Evolutionary conservation across 352 stramenopile genomes (phyloP), one percentile per base, ranked within the genome.

Genomic region (Phytophthora citrophthora): DNA sequence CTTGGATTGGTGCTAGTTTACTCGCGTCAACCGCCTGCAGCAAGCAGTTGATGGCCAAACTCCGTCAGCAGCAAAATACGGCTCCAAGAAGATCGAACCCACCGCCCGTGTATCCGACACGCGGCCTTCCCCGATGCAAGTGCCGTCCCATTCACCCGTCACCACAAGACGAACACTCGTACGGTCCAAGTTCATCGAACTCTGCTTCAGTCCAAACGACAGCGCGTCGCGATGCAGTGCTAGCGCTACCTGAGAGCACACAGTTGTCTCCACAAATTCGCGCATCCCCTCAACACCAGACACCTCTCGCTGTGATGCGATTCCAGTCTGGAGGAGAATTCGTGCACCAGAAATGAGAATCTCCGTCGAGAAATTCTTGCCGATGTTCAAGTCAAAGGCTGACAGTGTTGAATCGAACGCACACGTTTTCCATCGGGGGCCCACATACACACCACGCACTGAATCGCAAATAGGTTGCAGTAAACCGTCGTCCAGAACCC

Each of bases 381-480:
- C 88, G 32, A 96, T 87, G 54, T 66, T 83, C 20, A 96, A 70
- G 49, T 96, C 88, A 48, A 96, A 90, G 1, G 86, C 81, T 16
- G 86, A 85, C 7, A 94, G 52, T 24, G 86, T 94, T 49, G 88
- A 90, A 41, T 93, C 79, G 38, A 82, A 85, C 16, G 83, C 72
- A 65, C 88, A 94, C 5, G 77, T 82, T 69, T 96, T 96, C 88
- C 88, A 96, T 4, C 86, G 77, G 27, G 82, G 74, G 29, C 74
- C 77, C 24, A 94, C 69, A 51, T 90, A 96, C 29, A 96, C 75
- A 24, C 88, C 88, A 10, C 84, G 77, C 11, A 93, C 81, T 3
- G 88, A 91, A 70, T 96, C 88, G 41, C 88, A 96, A 41, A 93
- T 90, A 7, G 86, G 88, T 47, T 94, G 86, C 43, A 84, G 75